Base-by-base conservation (phyloP, 1,284 basidiomycete species). In the Bondarzewia mesenterica region DNA sequence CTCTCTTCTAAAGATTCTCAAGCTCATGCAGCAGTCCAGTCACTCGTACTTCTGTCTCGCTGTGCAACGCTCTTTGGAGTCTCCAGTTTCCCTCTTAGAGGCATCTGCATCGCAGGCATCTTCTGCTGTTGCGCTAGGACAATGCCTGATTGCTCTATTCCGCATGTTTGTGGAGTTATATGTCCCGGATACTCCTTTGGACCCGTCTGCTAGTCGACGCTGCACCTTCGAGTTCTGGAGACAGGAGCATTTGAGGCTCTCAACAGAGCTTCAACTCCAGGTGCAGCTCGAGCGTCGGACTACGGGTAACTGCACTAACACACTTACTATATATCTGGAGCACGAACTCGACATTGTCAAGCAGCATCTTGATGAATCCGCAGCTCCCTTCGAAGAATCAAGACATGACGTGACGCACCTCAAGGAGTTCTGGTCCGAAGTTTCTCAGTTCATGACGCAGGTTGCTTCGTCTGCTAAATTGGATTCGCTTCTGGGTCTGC, bases 171-270 rank as follows among this genome's bases (percentile, higher is more conserved):
- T 91, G 15, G 70, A 80, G 1, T 72, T 95, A n/a, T 89, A 88
- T 60, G 74, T 98, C 42, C 93, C 96, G 0, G 80, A 91, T 59
- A 70, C 84, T 4, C 92, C 94, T 1, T 69, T 98, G 47, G 96
- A 99, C 63, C 95, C 95, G 7, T 80, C 86, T 14, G 82, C 82
- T 16, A 75, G 86, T 27, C 75, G 83, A 45, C 74, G 73, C 41
- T 79, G 77, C 32, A 70, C 74, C 0, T 64, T 65, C 5, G 67
- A 73, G 35, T 78, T 85, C 41, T 70, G 77, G 57, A 57, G 61
- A n/a, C 59, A 69, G n/a, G 72, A 81, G 47, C 62, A 72, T 15
- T 58, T 63, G 0, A 61, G 71, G n/a, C 58, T 89, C 0, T 55
- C 62, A 0, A 66, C 68, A 5, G 80, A 89, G 58, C 63, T 89